phyloP scores from a whole-genome alignment of 192 early-diverging fungal genomes.

The Coemansia sp. region DNA sequence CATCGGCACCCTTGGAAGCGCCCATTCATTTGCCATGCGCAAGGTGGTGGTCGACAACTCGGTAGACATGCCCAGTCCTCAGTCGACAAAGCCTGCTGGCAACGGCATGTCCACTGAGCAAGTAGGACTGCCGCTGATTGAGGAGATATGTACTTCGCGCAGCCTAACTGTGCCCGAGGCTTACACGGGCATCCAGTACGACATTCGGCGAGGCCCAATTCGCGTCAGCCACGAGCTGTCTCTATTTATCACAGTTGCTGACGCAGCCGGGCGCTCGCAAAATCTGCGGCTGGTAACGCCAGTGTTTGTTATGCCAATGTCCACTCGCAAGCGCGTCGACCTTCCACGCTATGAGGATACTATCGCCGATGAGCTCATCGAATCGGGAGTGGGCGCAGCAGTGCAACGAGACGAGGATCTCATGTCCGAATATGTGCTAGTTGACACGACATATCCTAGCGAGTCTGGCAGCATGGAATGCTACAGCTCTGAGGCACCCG shows the following conservation, averaged over 20 bases:
- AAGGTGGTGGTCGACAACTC: conserved; percentile 28
- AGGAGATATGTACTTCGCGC: conserved; percentile 38
- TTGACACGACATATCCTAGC: conserved; percentile 20
- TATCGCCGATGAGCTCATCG: conserved; percentile 29
- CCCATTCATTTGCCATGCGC: conserved; percentile 8
- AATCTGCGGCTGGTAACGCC: conserved; percentile 51
- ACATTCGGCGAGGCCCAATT: conserved; percentile 45
- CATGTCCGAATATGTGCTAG: conserved; percentile 45
- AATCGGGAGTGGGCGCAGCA: conserved; percentile 18
- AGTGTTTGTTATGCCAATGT: conserved; percentile 40
- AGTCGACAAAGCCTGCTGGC: conserved; percentile 1
- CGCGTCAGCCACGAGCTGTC: conserved; percentile 42
- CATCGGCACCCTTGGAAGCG: conserved; percentile 16
- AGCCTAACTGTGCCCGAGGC: conserved; percentile 36
- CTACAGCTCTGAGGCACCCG: background rate
- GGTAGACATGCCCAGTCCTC: conserved; percentile 16
- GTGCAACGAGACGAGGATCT: conserved; percentile 40
- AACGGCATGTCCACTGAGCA: conserved; percentile 5
- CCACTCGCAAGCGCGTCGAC: conserved; percentile 20
- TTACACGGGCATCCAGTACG: conserved; percentile 52
- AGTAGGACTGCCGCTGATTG: conserved; percentile 24
- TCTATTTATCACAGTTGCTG: conserved; percentile 33
- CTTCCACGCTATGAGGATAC: conserved; percentile 53
- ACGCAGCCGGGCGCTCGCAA: conserved; percentile 23
- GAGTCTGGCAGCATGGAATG: background rate